Base-by-base conservation (phyloP, 352 stramenopile species). In the Globisporangium spiculum region DNA sequence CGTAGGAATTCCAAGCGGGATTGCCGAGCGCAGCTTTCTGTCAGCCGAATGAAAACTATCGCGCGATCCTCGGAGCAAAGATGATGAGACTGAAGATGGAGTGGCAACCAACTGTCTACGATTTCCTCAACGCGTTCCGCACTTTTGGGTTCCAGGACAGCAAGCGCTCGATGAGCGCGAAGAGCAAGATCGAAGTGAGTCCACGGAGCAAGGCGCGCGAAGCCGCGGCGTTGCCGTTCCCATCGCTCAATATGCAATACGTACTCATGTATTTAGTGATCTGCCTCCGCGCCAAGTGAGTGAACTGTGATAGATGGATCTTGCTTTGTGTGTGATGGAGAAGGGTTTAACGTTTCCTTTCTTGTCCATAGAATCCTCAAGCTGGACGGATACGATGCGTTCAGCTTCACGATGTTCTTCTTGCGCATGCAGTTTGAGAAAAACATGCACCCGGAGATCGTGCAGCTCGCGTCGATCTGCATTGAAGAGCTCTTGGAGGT, bases 381-480 rank as follows among this genome's bases (percentile, higher is more conserved):
- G 12, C 70, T 91, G 30, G 80, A 91, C 55, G 81, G 81, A 10
- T 93, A 93, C 67, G 87, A 95, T 58, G 81, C 84, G 10, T 93
- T 92, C 71, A 91, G 84, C 70, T 92, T 91, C 67, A 92, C 83
- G 9, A 92, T 93, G 77, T 95, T 95, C 55, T 93, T 95, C 63
- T 63, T 95, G 54, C 85, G 86, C 20, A 93, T 95, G 83, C 87
- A 95, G 63, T 95, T 95, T 46, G 87, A 95, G 56, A 73, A 76
- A 6, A 67, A 83, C 36, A 85, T 95, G 65, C 84, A 92, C 60
- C 81, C 85, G 4, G 79, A 87, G 67, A 89, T 95, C 66, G 78
- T 92, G 14, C 80, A 93, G 27, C 76, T 95, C 38, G 83, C 84
- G 22, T 90, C 84, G 1, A 85, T 91, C 14, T 92, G 85, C 60